Conservation (phyloP, 2,329 filamentous ascomycete species). For the Chaetomium sp. region DNA sequence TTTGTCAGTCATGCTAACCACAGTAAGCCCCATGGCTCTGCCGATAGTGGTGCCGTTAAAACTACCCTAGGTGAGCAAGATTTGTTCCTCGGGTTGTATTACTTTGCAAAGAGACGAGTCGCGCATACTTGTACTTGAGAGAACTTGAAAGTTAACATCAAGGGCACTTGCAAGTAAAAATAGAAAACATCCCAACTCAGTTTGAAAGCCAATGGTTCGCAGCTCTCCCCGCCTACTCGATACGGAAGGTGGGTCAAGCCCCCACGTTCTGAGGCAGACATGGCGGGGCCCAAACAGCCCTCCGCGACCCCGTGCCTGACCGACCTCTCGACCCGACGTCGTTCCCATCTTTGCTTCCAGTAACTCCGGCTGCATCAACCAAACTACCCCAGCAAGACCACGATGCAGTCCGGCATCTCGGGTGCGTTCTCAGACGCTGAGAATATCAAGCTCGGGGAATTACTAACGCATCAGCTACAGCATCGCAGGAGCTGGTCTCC, state of each 20-base stretch:
- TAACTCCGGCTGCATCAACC: neutral
- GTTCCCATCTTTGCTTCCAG: neutral
- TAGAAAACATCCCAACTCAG: neutral
- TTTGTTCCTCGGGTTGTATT: neutral
- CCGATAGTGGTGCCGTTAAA: neutral
- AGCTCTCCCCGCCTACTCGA: neutral
- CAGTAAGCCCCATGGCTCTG: neutral
- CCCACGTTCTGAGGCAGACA: neutral
- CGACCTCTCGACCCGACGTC: slow-evolving; percentile 6
- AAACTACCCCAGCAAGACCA: neutral
- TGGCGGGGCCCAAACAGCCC: neutral
- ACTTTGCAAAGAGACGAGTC: neutral
- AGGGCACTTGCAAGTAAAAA: neutral
- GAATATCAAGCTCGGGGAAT: neutral
- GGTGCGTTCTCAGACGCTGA: slow-evolving; percentile 21
- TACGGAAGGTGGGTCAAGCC: slow-evolving; percentile 5
- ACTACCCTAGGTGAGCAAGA: neutral
- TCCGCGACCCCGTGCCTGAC: neutral
- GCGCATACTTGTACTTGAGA: neutral
- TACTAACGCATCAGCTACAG: slow-evolving; percentile 45
- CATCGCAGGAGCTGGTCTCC: slow-evolving; percentile 74
- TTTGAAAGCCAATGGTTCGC: neutral
- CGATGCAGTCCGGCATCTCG: slow-evolving; percentile 37
- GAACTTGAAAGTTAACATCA: neutral
- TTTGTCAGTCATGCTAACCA: slow-evolving; percentile 11